Evolutionary conservation across 1,284 basidiomycete species (phyloP), one percentile per base, ranked within the genome.

Genomic region (Cryptococcus wingfieldii): DNA sequence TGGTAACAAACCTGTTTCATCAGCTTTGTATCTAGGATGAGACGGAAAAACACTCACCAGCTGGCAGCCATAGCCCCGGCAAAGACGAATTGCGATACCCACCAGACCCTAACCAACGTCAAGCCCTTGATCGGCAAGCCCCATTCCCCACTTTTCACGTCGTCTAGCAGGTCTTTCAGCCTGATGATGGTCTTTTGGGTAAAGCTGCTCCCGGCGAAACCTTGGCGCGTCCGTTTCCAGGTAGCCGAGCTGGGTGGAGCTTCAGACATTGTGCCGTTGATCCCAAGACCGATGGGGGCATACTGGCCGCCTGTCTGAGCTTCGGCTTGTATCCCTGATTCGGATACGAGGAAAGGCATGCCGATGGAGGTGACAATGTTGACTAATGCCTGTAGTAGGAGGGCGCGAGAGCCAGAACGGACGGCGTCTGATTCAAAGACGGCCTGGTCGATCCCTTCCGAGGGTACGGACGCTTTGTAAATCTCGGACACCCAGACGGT

Each of bases 401-500:
- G 79, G 0, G 93, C 90, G 18, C 87, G 83, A 1, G 90, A 86
- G 18, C 92, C 94, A 2, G 88, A 81, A 4, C 92, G 84, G 0
- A 88, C 90, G 1, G 88, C 86, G 66, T 88, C 84, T 10, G 80
- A 80, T 43, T 86, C 83, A 27, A 83, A 63, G 1, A 64, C 61
- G 38, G 77, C 76, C 53, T 74, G 68, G 43, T 69, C 68, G 56
- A 70, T 68, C 10, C 63, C 58, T 37, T 63, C 64, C 19, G 63
- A 52, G 25, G 68, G 62, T 1, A 67, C 66, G 14, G 80, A 73
- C 4, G 78, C 78, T 63, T 86, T 87, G 80, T 95, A 85, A 13
- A 94, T 82, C 66, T 94, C 91, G 12, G 88, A 87, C 49, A 95
- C 83, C 78, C 92, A 97, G 13, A 89, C 79, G 0, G 87, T 87